Conservation (phyloP, 1,139 yeast species). For the Candida sp. region DNA sequence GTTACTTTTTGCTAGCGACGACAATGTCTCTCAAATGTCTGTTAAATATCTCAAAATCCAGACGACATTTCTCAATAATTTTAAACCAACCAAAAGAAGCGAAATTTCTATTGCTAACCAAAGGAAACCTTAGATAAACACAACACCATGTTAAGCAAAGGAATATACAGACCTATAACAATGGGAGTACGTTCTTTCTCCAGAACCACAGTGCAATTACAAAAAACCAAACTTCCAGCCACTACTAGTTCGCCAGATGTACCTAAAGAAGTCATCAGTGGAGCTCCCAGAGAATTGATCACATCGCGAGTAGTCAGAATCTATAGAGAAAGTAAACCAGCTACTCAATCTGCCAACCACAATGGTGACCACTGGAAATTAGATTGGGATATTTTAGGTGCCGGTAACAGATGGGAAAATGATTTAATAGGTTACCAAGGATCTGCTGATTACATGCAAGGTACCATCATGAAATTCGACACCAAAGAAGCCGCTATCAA, state of each 20-base stretch:
- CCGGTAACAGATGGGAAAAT: conserved; percentile 87
- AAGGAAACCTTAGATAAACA: background rate
- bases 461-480: conserved; percentile 73
- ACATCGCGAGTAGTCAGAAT: conserved; percentile 72
- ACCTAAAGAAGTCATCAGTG: conserved; percentile 63
- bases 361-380: conserved; percentile 65
- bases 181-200: conserved; percentile 19
- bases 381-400: conserved; percentile 81
- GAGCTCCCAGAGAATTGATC: conserved; percentile 72
- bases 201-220: conserved; percentile 9
- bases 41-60: background rate
- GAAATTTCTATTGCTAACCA: conserved; percentile 5
- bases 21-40: too few relatives aligned
- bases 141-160: background rate
- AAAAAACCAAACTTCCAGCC: conserved; percentile 18
- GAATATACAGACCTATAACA: conserved; percentile 6
- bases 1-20: background rate
- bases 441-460: conserved; percentile 83
- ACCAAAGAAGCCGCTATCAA: conserved; percentile 73
- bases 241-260: conserved; percentile 13
- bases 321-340: conserved; percentile 73
- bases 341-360: conserved; percentile 72
- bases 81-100: conserved; percentile 12
- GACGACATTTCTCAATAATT: background rate
- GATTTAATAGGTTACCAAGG: conserved; percentile 86